phyloP scores from a whole-genome alignment of 2,329 filamentous ascomycete genomes.

The Zalaria obscura region DNA sequence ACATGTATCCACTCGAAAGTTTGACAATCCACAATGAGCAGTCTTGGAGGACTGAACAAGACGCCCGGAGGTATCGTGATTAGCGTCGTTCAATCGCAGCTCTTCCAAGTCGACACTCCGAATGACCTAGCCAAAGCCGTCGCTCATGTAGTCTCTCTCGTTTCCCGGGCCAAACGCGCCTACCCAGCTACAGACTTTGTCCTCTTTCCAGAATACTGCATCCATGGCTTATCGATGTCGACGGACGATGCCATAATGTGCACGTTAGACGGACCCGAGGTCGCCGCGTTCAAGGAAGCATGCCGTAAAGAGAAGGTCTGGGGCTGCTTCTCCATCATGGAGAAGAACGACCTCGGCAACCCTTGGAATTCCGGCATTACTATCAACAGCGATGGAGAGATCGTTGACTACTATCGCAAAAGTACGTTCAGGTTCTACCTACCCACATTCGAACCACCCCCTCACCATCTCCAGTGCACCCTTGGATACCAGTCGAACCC shows the following conservation, averaged over 20 bases:
- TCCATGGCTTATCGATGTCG: slow-evolving; percentile 15
- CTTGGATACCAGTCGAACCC: slow-evolving; percentile 13
- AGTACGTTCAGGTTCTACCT: background rate
- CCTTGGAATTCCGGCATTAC: slow-evolving; percentile 14
- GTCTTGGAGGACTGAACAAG: slow-evolving; percentile 9
- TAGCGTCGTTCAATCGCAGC: slow-evolving; percentile 11
- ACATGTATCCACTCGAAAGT: no score
- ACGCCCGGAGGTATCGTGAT: slow-evolving; percentile 6
- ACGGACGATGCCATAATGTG: slow-evolving; percentile 15
- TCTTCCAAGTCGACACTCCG: slow-evolving; percentile 8
- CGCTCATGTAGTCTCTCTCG: slow-evolving; percentile 9
- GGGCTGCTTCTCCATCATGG: slow-evolving; percentile 19
- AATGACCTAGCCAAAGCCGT: slow-evolving; percentile 7
- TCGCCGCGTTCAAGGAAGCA: slow-evolving; percentile 13
- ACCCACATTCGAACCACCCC: background rate
- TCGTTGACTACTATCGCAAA: slow-evolving; percentile 15
- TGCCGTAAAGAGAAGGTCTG: slow-evolving; percentile 14
- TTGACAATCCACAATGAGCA: slow-evolving; percentile 6
- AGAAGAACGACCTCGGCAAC: slow-evolving; percentile 11
- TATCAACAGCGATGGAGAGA: slow-evolving; percentile 10
- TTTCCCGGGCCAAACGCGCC: slow-evolving; percentile 8
- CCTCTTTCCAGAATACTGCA: slow-evolving; percentile 16
- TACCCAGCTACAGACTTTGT: slow-evolving; percentile 14
- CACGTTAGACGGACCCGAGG: slow-evolving; percentile 15
- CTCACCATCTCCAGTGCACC: slow-evolving; percentile 9